Base-by-base conservation (phyloP, 345 rosid species). In the Hypericum perforatum region DNA sequence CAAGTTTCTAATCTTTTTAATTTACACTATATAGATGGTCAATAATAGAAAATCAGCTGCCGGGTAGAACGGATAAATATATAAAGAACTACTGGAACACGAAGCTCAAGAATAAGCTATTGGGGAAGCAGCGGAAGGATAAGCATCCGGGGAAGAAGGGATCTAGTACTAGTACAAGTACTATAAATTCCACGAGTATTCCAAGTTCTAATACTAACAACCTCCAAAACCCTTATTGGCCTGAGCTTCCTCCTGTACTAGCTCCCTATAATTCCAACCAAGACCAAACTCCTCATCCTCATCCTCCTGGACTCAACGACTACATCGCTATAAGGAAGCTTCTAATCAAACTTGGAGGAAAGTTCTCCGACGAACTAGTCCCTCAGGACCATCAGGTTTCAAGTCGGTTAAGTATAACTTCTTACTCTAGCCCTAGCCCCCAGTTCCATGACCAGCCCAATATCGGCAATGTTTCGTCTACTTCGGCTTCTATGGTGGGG, bases 341-440 rank as follows among this genome's bases (percentile, higher is more conserved):
- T 42, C 76, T 82, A n/a, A 56, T 71, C 70, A 77, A 77, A 70
- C 84, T 82, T 9, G 85, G 80, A 50, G 86, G 86, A 55, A 71
- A 64, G 52, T 75, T 82, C 54, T 75, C 65, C 22, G 2, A 16
- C 3, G 13, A 46, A 8, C 49, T 7, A 7, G 8, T 8, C 50
- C 8, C 49, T 12, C 13, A n/a, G n/a, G n/a, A n/a, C n/a, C n/a
- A n/a, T n/a, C n/a, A n/a, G n/a, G n/a, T n/a, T n/a, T n/a, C 32
- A 22, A 22, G 4, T 4, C 2, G 32, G 32, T 22, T 22, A 22
- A 22, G 32, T 22, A 4, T 22, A 22, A 22, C 32, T 22, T 22
- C 32, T 4, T 22, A 22, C 32, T 1, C 32, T 22, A 22, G 32
- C 32, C 32, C 32, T 22, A 22, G 1, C 32, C 32, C 4, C 32